phyloP scores from a whole-genome alignment of 768 basidiomycete species.

The Termitomyces sp. region DNA sequence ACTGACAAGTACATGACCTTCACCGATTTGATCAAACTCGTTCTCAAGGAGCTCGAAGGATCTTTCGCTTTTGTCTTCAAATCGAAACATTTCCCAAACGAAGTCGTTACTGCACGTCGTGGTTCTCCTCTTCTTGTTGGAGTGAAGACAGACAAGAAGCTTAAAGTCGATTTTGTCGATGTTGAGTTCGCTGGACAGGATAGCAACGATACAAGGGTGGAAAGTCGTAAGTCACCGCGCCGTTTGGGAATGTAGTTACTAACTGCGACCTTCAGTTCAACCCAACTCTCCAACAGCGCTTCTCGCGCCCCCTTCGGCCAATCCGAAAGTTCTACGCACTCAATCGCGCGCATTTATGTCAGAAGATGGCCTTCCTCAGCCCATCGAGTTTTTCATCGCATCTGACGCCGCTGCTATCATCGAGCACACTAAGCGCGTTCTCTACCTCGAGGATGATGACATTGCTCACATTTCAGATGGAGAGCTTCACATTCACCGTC shows the following conservation, averaged over 20 bases:
- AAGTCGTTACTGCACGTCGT: constrained; percentile 92
- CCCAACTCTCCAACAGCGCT: constrained; percentile 49
- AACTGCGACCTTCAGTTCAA: constrained; percentile 25
- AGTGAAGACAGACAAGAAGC: constrained; percentile 99
- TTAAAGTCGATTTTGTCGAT: constrained; percentile 99
- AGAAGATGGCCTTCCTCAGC: constrained; percentile 96
- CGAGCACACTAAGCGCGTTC: constrained; percentile 98
- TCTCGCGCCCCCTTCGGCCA: constrained; percentile 59
- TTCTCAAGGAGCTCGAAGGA: constrained; percentile 95
- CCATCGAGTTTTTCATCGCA: constrained; percentile 99
- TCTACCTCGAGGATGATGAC: constrained; percentile 98
- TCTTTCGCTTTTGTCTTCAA: constrained; percentile 99
- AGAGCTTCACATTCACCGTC: constrained; percentile 97
- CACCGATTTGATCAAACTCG: constrained; percentile 89
- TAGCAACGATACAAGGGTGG: constrained; percentile 32
- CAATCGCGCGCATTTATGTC: constrained; percentile 98
- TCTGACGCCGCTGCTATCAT: constrained; percentile 95
- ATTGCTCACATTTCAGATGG: constrained; percentile 97
- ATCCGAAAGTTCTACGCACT: constrained; percentile 81
- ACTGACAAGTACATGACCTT: constrained; percentile 81
- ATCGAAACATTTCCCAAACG: constrained; percentile 90
- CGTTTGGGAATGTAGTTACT: not conserved
- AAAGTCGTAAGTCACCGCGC: constrained; percentile 31
- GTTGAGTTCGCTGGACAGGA: constrained; percentile 88
- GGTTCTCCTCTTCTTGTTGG: constrained; percentile 96